phyloP scores from a whole-genome alignment of 2,329 filamentous ascomycete genomes.

The Aspergillus thermomutatus region DNA sequence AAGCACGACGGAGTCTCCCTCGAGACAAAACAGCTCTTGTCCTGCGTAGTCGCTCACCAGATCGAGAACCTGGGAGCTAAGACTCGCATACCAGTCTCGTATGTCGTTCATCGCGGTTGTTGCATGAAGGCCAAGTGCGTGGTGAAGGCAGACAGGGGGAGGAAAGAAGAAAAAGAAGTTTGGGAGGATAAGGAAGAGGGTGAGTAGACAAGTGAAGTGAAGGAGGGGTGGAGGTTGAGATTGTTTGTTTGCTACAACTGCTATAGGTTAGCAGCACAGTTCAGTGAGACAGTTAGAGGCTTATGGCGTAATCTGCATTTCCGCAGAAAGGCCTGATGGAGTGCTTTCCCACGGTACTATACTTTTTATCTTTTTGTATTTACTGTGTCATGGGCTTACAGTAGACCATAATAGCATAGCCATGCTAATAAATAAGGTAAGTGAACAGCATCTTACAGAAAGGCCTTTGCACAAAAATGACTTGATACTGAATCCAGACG shows the following conservation, averaged over 20 bases:
- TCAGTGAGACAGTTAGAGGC: too few species aligned
- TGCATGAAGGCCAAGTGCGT: neutral
- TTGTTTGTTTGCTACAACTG: neutral
- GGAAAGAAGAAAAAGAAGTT: neutral
- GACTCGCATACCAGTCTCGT: slow-evolving; percentile 4
- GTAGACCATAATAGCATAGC: neutral
- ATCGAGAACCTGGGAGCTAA: slow-evolving; percentile 7
- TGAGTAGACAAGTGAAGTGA: neutral
- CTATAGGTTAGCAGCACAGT: neutral
- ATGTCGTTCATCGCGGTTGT: neutral
- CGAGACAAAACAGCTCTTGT: slow-evolving; percentile 10
- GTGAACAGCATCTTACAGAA: too few species aligned
- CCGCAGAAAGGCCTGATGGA: neutral
- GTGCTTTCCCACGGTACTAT: neutral
- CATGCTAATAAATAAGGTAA: neutral
- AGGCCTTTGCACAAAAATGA: neutral
- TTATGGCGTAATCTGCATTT: neutral
- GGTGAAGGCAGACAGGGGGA: neutral
- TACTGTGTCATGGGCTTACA: neutral
- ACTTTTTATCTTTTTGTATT: neutral
- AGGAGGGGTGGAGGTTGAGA: neutral
- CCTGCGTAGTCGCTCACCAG: slow-evolving; percentile 12
- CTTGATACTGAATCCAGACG: neutral
- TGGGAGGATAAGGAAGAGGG: neutral
- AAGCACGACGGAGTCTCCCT: slow-evolving; percentile 12